Percentiles rank a stretch among this genome's conserved stretches.
phyloP scores from a whole-genome alignment of 2,329 filamentous ascomycete genomes.

The Alternaria hordeiaustralica region DNA sequence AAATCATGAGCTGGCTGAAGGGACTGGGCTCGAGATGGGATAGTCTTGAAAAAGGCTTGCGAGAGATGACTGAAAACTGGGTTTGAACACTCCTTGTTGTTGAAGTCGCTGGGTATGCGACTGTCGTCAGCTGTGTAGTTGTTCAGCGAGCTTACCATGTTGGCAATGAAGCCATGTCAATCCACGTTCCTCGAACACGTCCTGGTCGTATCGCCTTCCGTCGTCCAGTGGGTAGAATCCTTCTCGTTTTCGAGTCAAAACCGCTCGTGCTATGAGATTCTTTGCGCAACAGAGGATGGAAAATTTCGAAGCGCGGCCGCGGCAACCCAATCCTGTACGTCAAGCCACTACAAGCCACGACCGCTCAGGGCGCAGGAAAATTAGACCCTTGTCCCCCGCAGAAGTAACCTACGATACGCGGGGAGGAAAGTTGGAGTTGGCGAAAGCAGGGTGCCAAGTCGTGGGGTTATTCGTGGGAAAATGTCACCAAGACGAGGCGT shows the following conservation, averaged over 20 bases:
- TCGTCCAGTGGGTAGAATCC: fast-evolving
- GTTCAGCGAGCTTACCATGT: too few species aligned
- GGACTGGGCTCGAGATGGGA: conserved; percentile 37
- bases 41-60: conserved; percentile 30
- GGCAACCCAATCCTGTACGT: neutral
- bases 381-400: conserved; percentile 1
- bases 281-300: neutral
- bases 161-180: neutral
- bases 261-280: neutral
- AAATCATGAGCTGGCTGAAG: conserved; percentile 38
- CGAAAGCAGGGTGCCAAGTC: conserved; percentile 5
- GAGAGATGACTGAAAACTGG: conserved; percentile 22
- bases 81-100: neutral
- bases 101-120: neutral
- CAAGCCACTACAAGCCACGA: neutral
- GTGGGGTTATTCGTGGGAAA: conserved; percentile 22
- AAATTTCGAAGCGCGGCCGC: neutral
- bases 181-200: neutral
- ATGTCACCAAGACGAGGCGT: conserved; percentile 6
- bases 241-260: neutral
- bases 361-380: neutral
- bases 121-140: neutral
- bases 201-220: fast-evolving
- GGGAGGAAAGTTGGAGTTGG: conserved; percentile 2
- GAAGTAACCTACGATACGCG: neutral